Evolutionary conservation across 345 rosid species (phyloP), one percentile per base, ranked within the genome.

Genomic region (Stellera chamaejasme): DNA sequence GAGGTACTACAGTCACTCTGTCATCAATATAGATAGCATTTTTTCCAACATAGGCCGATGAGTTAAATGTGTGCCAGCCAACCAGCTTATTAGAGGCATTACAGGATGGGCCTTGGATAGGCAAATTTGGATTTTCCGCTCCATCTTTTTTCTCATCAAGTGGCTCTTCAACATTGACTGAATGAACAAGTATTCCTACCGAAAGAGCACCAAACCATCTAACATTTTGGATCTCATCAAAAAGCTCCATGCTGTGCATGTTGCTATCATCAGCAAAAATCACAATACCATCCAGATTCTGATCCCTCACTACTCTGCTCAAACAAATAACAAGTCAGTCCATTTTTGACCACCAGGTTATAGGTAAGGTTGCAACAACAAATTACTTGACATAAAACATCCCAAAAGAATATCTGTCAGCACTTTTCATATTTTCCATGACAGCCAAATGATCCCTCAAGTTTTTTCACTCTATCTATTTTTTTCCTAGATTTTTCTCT

Each of bases 41-140:
- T 61, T 72, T 87, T 63, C 81, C 83, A 0, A 63, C 68, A 56
- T 80, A 89, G 2, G 96, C 94, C 60, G 71, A 56, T 0, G 87
- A 67, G 69, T 87, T 77, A 65, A 87, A 90, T 45, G 85, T 73
- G 16, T 94, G 97, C 99, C 99, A 94, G 3, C 97, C 97, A 8
- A 75, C 70, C 68, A 94, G 68, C 61, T 66, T 67, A 64, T 80
- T 66, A 0, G 92, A 80, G 0, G 83, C 72, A 64, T 90, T 90
- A 73, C 99, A 94, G 7, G 99, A 92, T 2, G 99, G 99, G 27
- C 99, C 99, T 67, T 94, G 99, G 15, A 94, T 72, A 2, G 96
- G 99, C 60, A 94, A 64, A 15, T 66, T 53, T 12, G 65, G 62
- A 50, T 52, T 84, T 41, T 66, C 79, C 66, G 68, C 80, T 16